Percentiles rank a stretch among this genome's conserved stretches.
phyloP scores from a whole-genome alignment of 495 filamentous ascomycete genomes.

The Ascobolus immersus region DNA sequence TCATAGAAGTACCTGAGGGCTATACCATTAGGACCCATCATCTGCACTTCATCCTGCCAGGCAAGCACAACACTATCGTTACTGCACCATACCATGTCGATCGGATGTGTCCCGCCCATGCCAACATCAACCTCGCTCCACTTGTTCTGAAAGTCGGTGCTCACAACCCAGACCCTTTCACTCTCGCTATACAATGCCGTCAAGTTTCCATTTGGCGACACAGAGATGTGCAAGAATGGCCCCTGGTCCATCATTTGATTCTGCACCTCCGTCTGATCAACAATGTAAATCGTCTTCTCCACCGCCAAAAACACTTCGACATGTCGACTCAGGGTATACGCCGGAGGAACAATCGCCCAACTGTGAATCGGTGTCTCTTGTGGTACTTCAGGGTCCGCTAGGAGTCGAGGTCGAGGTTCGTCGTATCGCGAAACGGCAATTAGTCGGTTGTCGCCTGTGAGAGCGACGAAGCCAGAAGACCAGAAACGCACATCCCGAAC shows the following conservation, averaged over 20 bases:
- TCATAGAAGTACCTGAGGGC: conserved; percentile 74
- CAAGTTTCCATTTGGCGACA: conserved; percentile 75
- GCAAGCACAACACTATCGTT: conserved; percentile 82
- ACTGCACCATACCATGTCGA: conserved; percentile 83
- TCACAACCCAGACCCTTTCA: conserved; percentile 78
- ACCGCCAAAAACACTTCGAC: conserved; percentile 84
- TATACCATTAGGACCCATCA: conserved; percentile 63
- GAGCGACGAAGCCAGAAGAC: conserved; percentile 71
- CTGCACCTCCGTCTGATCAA: conserved; percentile 71
- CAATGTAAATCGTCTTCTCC: conserved; percentile 54
- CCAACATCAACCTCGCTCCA: conserved; percentile 71
- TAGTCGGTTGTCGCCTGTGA: conserved; percentile 68
- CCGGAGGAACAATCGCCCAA: conserved; percentile 73
- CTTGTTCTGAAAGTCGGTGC: conserved; percentile 74
- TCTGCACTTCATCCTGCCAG: conserved; percentile 96
- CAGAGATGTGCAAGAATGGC: conserved; percentile 67
- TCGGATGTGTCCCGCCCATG: conserved; percentile 45
- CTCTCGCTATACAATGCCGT: conserved; percentile 64
- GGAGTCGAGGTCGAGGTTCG: conserved; percentile 64
- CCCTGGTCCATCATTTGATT: conserved; percentile 75
- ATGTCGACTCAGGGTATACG: conserved; percentile 73
- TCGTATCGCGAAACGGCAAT: conserved; percentile 70
- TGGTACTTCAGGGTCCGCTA: conserved; percentile 32
- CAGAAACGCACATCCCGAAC: conserved; percentile 79
- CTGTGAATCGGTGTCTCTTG: conserved; percentile 51